Evolutionary conservation across 1,139 yeast species (phyloP).

Genomic region (Hyphopichia buzzinii): DNA sequence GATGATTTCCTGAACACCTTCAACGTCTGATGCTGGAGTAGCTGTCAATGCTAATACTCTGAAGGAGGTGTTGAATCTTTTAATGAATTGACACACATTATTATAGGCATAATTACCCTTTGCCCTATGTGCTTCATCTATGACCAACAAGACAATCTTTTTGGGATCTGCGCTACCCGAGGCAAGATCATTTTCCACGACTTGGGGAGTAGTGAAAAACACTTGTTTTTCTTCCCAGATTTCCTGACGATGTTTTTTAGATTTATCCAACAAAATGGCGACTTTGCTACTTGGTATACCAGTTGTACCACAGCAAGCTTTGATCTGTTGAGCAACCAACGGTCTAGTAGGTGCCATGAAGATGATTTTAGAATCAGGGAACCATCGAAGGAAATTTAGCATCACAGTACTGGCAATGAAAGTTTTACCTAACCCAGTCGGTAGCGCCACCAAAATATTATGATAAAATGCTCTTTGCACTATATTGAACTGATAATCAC

Average conservation of each 20-base stretch:
- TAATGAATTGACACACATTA: constrained; percentile 68
- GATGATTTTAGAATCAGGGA: constrained; percentile 68
- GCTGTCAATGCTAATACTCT: constrained; percentile 89
- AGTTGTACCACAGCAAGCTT: constrained; percentile 85
- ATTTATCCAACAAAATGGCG: constrained; percentile 77
- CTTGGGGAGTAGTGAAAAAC: constrained; percentile 95
- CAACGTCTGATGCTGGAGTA: constrained; percentile 87
- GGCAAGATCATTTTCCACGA: constrained; percentile 84
- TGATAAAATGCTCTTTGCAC: constrained; percentile 69
- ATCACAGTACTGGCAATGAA: constrained; percentile 94
- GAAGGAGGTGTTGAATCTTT: constrained; percentile 62
- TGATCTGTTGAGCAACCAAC: constrained; percentile 94
- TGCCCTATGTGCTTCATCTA: constrained; percentile 96
- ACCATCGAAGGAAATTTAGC: constrained; percentile 89
- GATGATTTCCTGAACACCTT: constrained; percentile 84
- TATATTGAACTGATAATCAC: constrained; percentile 87
- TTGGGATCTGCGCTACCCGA: constrained; percentile 76
- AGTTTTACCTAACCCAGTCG: constrained; percentile 97
- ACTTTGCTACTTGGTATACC: constrained; percentile 77
- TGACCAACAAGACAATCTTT: constrained; percentile 67
- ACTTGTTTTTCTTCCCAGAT: constrained; percentile 78
- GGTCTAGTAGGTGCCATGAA: constrained; percentile 98
- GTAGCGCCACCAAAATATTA: constrained; percentile 84
- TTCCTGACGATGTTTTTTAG: constrained; percentile 60
- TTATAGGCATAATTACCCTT: constrained; percentile 88